Conservation (phyloP, 1,284 basidiomycete genomes). For the Abortiporus biennis region DNA sequence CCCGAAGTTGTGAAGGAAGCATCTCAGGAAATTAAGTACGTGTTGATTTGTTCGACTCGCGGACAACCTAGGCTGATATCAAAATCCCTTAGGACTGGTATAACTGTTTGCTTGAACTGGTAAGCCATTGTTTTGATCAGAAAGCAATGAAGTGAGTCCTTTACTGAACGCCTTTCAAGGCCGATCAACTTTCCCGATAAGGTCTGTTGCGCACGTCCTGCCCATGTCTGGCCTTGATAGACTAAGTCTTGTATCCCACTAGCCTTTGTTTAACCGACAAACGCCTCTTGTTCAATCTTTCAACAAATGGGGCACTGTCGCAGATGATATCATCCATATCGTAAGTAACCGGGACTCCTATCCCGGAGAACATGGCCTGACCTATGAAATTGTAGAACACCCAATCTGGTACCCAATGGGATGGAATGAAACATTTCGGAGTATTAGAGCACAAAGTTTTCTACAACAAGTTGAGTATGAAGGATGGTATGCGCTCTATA, state of each 20-base stretch:
- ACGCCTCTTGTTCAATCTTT: slow-evolving; percentile 38
- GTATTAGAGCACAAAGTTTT: slow-evolving; percentile 48
- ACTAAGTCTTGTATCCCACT: background rate
- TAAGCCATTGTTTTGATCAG: slow-evolving; percentile 21
- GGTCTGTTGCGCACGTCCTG: slow-evolving; percentile 24
- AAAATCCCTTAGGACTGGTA: slow-evolving; percentile 38
- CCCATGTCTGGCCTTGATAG: background rate
- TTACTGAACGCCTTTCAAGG: slow-evolving; percentile 29
- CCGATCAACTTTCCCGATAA: slow-evolving; percentile 63
- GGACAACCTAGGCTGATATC: background rate
- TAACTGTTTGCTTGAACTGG: slow-evolving; percentile 58
- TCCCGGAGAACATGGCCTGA: background rate
- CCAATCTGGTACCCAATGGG: slow-evolving; percentile 74
- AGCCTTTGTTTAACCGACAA: slow-evolving; percentile 56
- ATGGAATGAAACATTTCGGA: slow-evolving; percentile 61
- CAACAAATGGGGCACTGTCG: slow-evolving; percentile 22
- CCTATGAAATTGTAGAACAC: slow-evolving; percentile 45
- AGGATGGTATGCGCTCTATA: too few relatives aligned
- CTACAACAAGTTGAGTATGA: slow-evolving; percentile 63
- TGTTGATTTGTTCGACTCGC: slow-evolving; percentile 12
- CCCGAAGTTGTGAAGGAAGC: slow-evolving; percentile 54
- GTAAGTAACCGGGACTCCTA: slow-evolving; percentile 29
- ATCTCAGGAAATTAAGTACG: slow-evolving; percentile 57
- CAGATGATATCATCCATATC: slow-evolving; percentile 61
- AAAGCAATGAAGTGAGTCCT: background rate